Percentiles rank a stretch among this genome's conserved stretches.
Conservation (phyloP, 116 monocot genomes). For the Zostera marina region DNA sequence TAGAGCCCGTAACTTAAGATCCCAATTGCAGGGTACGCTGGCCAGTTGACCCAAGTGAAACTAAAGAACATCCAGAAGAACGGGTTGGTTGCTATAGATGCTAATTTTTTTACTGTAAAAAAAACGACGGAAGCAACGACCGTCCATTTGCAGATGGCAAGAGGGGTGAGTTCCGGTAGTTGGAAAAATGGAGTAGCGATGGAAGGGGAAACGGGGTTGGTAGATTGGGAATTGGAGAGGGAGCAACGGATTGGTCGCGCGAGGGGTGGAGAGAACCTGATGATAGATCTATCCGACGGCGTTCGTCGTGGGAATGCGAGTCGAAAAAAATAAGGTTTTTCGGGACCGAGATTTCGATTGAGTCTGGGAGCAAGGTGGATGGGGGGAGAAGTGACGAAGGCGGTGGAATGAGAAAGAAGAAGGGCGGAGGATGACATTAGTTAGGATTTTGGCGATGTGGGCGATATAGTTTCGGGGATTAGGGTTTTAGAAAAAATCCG, state of each 20-base stretch:
- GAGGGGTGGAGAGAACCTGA: neutral
- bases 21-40: constrained; percentile 28
- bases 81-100: constrained; percentile 19
- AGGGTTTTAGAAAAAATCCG: neutral
- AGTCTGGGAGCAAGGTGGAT: neutral
- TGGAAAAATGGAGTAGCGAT: constrained; percentile 2
- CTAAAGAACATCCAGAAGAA: constrained; percentile 84
- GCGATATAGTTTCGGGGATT: neutral
- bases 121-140: constrained; percentile 20
- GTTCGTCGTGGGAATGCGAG: constrained; percentile 7
- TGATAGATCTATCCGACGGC: constrained; percentile 15
- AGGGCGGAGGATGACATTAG: constrained; percentile 4
- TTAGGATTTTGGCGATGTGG: constrained; percentile 2
- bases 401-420: constrained; percentile 8
- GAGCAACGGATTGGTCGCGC: neutral
- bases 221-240: neutral
- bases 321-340: neutral
- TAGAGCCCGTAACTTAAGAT: constrained; percentile 26
- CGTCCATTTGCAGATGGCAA: constrained; percentile 55
- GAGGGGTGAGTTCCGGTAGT: constrained; percentile 28
- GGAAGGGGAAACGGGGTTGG: neutral
- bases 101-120: constrained; percentile 13
- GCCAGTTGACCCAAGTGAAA: constrained; percentile 68
- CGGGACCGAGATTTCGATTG: neutral
- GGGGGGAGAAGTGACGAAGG: neutral